Conservation (phyloP, 2,329 filamentous ascomycete species). For the Diaporthe ilicicola region DNA sequence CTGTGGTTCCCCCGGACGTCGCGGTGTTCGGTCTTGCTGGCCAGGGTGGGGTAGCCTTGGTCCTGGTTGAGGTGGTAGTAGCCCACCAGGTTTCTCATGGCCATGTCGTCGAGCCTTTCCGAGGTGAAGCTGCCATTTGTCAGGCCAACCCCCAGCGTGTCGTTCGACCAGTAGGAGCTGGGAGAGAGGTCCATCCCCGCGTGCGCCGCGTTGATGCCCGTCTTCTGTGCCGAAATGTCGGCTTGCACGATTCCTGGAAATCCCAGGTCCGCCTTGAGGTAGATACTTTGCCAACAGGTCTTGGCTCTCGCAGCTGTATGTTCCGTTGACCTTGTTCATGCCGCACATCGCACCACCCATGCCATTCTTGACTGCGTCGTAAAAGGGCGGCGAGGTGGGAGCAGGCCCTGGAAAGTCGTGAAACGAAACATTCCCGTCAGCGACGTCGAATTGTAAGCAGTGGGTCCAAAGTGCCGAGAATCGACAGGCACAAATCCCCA, state of each 20-base stretch:
- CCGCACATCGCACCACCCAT: constrained; percentile 24
- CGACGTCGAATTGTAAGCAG: neutral
- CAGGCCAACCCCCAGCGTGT: constrained; percentile 66
- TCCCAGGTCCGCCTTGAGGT: constrained; percentile 69
- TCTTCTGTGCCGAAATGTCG: constrained; percentile 74
- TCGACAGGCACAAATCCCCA: neutral
- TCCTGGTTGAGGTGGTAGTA: constrained; percentile 67
- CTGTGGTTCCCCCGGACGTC: constrained; percentile 62
- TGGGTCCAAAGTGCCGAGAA: constrained; percentile 2
- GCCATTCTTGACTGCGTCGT: constrained; percentile 1
- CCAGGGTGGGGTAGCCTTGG: constrained; percentile 52
- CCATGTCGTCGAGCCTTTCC: constrained; percentile 66
- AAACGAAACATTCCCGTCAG: neutral
- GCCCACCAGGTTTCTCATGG: constrained; percentile 53
- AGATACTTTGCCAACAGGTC: constrained; percentile 72
- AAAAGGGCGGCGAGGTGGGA: constrained; percentile 54
- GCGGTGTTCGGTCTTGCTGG: constrained; percentile 58
- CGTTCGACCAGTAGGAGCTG: constrained; percentile 53
- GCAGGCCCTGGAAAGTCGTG: constrained; percentile 42
- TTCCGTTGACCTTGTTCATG: constrained; percentile 21
- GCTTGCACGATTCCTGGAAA: constrained; percentile 72
- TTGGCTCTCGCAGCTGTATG: constrained; percentile 75
- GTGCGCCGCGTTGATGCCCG: constrained; percentile 66
- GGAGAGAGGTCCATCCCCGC: constrained; percentile 78
- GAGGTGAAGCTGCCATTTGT: constrained; percentile 66